Base-by-base conservation (phyloP, 2,329 filamentous ascomycete genomes). In the Colletotrichum sublineola region DNA sequence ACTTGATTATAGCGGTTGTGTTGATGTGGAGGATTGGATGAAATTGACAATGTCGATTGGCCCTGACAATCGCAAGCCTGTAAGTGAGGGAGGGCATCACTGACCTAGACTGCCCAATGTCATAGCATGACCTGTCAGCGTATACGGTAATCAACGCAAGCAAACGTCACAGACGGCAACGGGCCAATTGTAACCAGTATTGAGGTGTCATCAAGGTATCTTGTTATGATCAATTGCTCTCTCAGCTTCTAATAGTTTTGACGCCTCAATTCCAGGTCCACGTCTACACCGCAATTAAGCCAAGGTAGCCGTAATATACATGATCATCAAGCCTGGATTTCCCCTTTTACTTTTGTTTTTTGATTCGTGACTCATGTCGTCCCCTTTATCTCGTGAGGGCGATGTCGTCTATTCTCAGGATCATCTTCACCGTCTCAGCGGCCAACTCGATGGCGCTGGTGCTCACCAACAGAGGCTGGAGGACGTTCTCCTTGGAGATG, bases 371-470 rank as follows among this genome's bases (percentile, higher is more conserved):
- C 70, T 73, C 70, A 56, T 73, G 44, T 61, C 50, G 6, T 53
- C 66, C 58, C 53, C 31, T 56, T 69, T 75, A 91, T 83, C 89
- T 86, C 78, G 86, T 90, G 81, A 91, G 82, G 61, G 88, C 88
- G 83, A 91, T 91, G 79, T 91, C 89, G 79, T 91, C 89, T 84
- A 91, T 91, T 80, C 89, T 87, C 79, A 91, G 81, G 80, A 91
- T 91, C 94, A 97, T 96, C 91, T 98, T 99, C 78, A 98, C 96
- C 73, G 96, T 99, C 89, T 99, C 96, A 9, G 96, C 95, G 40
- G 96, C 96, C 83, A 99, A 84, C 86, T 99, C 96, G 78, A 99
- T 96, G 33, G 96, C 95, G 82, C 96, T 98, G 69, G 96, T 99
- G 88, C 95, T 97, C 74, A 99, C 96, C 74, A 99, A 86, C 80